Percentiles rank a stretch among this genome's conserved stretches.
Evolutionary conservation across 257 asterid genomes (phyloP).

Genomic region (Forsythia suspensa): DNA sequence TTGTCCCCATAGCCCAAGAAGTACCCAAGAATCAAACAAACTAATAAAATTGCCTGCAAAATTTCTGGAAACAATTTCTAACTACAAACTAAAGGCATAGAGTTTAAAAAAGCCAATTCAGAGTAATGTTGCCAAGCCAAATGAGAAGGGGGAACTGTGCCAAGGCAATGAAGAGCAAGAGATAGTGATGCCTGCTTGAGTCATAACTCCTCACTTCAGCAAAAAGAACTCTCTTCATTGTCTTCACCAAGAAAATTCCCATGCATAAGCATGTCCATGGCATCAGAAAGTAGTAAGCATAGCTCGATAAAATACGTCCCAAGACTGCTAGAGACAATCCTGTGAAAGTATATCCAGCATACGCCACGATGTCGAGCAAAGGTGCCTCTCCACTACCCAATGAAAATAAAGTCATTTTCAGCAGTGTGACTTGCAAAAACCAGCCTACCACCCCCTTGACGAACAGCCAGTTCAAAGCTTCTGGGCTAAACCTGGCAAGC

Average conservation of each 20-base stretch:
- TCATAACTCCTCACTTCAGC: conserved; percentile 4
- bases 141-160: conserved; percentile 5
- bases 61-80: background rate
- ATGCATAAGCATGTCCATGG: conserved; percentile 3
- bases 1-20: background rate
- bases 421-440: background rate
- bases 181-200: conserved; percentile 1
- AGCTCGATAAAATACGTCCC: background rate
- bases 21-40: background rate
- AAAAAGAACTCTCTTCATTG: conserved; percentile 3
- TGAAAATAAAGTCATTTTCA: background rate
- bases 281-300: conserved; percentile 5
- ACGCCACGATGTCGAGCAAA: background rate
- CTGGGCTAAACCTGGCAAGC: conserved; percentile 2
- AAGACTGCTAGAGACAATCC: background rate
- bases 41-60: background rate
- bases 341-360: background rate
- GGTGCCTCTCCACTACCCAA: conserved; percentile 1
- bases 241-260: conserved; percentile 6
- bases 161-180: conserved; percentile 1
- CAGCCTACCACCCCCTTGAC: background rate
- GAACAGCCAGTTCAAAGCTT: background rate
- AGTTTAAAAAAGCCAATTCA: background rate
- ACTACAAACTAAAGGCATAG: background rate
- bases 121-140: conserved; percentile 1